Percentiles rank a stretch among this genome's conserved stretches.
These are phyloP conservation scores for Akanthomyces dipterigenus DNA, from an alignment of 2,329 filamentous ascomycete genomes.

Conservation along the genomic window DNA sequence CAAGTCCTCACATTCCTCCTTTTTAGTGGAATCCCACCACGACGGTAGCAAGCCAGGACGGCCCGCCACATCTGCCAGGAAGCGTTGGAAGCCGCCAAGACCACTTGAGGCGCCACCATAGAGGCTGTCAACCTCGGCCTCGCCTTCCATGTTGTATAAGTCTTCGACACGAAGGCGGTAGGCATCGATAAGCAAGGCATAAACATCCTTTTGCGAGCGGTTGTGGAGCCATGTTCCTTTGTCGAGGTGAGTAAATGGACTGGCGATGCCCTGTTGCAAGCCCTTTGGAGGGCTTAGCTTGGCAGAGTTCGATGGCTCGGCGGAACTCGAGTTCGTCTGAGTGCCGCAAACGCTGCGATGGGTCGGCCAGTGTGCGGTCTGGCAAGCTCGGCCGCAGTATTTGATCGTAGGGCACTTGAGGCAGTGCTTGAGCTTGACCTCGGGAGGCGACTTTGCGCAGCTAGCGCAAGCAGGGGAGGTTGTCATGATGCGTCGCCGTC, in stretches of 20 bases:
- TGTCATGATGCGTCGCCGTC: neutral
- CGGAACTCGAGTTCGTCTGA: constrained; percentile 12
- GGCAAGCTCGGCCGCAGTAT: constrained; percentile 48
- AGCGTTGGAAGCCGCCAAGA: constrained; percentile 29
- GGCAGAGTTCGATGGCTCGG: neutral
- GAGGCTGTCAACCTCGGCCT: constrained; percentile 22
- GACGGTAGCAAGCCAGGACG: constrained; percentile 29
- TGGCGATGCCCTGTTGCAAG: constrained; percentile 22
- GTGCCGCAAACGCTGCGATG: constrained; percentile 39
- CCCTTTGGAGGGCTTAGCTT: constrained; percentile 20
- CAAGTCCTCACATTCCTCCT: constrained; percentile 28
- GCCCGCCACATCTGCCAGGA: constrained; percentile 25
- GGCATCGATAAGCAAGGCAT: constrained; percentile 38
- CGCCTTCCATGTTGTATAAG: constrained; percentile 21
- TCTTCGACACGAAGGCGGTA: constrained; percentile 43
- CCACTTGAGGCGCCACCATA: constrained; percentile 20
- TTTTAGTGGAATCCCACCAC: constrained; percentile 38
- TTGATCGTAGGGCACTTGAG: constrained; percentile 37
- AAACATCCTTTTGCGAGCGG: constrained; percentile 37
- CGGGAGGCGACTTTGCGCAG: constrained; percentile 23
- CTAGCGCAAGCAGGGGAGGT: constrained; percentile 17
- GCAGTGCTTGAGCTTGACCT: constrained; percentile 31
- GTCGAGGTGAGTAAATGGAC: constrained; percentile 35
- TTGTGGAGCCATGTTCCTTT: constrained; percentile 36
- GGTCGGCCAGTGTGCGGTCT: constrained; percentile 42